Evolutionary conservation across 371 early-diverging fungal genomes (phyloP), one percentile per base, ranked within the genome.

Genomic region (Zopfochytrium polystomum): DNA sequence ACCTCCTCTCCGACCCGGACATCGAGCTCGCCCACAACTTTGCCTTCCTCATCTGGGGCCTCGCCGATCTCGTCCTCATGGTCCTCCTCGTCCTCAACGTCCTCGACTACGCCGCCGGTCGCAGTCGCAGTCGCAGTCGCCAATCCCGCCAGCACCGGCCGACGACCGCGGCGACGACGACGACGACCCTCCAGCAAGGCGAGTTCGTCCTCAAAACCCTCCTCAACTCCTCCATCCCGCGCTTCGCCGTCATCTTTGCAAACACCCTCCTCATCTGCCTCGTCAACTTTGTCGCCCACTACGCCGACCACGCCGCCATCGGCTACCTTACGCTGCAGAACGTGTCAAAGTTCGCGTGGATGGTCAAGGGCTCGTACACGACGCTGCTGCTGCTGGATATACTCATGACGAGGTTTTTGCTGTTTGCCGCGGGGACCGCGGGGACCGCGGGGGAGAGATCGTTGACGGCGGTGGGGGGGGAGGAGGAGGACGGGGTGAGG

Each of bases 361-460:
- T 46, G n/a, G 51, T 63, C 38, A 68, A 68, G 30, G 68, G 68
- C 26, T 26, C 62, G 3, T 68, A 63, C 50, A 57, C 63, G 34
- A 43, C 58, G 20, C 58, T 63, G 22, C 52, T 68, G 48, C 48
- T 68, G n/a, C 59, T 68, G 38, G 63, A 64, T 32, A 52, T 68
- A 53, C 45, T 63, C 44, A 59, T 56, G 30, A 64, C 68, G 20
- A 62, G 50, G 49, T 35, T 23, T 22, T 43, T 57, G 42, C 53
- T 62, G 4, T 9, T 29, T 27, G 33, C n/a, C 32, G 29, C 57
- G 27, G n/a, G 20, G 30, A n/a, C n/a, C n/a, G n/a, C n/a, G n/a
- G n/a, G n/a, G n/a, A n/a, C n/a, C n/a, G n/a, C n/a, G n/a, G n/a
- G n/a, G n/a, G n/a, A n/a, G n/a, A n/a, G n/a, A n/a, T n/a, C n/a